Evolutionary conservation across 2,329 filamentous ascomycete species (phyloP).

Genomic region (Penicillium sp.): DNA sequence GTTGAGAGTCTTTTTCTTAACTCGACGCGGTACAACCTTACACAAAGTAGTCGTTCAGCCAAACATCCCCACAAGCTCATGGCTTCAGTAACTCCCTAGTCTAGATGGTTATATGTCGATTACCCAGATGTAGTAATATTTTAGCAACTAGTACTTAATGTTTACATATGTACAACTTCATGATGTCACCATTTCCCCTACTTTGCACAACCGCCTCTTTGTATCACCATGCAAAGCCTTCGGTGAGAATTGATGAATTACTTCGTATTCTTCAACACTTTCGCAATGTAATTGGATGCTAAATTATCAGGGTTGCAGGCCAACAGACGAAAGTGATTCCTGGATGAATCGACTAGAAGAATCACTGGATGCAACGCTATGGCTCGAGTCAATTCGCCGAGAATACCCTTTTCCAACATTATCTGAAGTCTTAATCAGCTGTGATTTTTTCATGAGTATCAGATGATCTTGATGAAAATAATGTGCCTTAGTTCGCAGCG

Average conservation of each 20-base stretch:
- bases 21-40: not conserved
- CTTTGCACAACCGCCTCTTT: too few species aligned
- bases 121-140: not conserved
- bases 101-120: not conserved
- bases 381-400: not conserved
- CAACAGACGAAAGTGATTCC: not conserved
- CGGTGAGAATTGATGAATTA: not conserved
- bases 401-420: not conserved
- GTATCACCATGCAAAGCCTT: too few species aligned
- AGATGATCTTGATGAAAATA: not conserved
- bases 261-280: not conserved
- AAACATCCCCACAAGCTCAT: not conserved
- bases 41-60: not conserved
- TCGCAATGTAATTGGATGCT: not conserved
- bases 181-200: not conserved
- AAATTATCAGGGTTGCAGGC: not conserved
- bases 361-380: not conserved
- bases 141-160: not conserved
- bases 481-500: not conserved
- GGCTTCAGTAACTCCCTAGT: not conserved
- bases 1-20: not conserved
- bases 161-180: not conserved
- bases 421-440: not conserved
- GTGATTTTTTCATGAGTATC: not conserved
- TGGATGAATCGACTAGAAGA: not conserved